phyloP scores from a whole-genome alignment of 2,329 filamentous ascomycete species.

The Fusarium longipes region DNA sequence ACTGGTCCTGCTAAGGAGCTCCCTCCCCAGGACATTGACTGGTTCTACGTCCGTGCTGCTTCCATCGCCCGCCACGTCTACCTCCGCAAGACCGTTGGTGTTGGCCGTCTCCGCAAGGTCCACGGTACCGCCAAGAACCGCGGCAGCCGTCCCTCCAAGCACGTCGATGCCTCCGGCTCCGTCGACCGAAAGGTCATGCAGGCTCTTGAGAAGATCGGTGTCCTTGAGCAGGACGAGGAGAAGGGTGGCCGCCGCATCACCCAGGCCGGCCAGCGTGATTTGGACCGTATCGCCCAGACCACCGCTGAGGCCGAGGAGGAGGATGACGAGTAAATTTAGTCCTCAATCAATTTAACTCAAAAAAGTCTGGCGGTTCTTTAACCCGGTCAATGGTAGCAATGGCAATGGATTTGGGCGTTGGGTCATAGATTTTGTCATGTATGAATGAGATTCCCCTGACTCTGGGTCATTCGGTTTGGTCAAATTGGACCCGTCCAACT shows the following conservation, averaged over 20 bases:
- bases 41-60: conserved; percentile 92
- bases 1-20: conserved; percentile 96
- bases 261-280: conserved; percentile 97
- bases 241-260: conserved; percentile 99
- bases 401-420: conserved; percentile 55
- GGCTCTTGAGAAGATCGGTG: conserved; percentile 98
- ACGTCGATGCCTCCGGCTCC: conserved; percentile 93
- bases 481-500: conserved; percentile 50
- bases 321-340: conserved; percentile 69
- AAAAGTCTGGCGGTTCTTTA: conserved; percentile 46
- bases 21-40: conserved; percentile 97
- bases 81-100: conserved; percentile 98
- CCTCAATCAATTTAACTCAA: conserved; percentile 8
- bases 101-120: conserved; percentile 95
- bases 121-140: conserved; percentile 99
- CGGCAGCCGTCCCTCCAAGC: conserved; percentile 88
- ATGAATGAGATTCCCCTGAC: conserved; percentile 55
- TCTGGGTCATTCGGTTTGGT: conserved; percentile 54
- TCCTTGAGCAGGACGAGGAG: conserved; percentile 96
- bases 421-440: conserved; percentile 55
- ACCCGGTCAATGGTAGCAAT: conserved; percentile 41
- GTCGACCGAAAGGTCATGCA: conserved; percentile 99
- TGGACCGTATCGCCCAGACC: conserved; percentile 93
- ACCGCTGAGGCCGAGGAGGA: conserved; percentile 78
- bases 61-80: conserved; percentile 98